Evolutionary conservation across 495 filamentous ascomycete species (phyloP).

Genomic region (Hyphodiscus hymeniophilus): DNA sequence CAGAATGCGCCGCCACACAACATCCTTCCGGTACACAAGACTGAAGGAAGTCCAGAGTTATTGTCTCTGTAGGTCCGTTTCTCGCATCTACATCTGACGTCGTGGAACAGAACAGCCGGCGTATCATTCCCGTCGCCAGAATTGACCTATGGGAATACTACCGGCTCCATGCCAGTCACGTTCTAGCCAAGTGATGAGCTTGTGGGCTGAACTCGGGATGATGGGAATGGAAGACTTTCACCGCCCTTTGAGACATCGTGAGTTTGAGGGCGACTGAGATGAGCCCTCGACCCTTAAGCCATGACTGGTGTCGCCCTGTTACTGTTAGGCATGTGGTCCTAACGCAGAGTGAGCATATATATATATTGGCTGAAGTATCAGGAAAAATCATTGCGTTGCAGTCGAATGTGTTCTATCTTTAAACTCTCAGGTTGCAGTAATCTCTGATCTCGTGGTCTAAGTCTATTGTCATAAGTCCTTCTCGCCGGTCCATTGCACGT

Average conservation of each 20-base stretch:
- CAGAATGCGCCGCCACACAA: neutral
- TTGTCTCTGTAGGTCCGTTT: neutral
- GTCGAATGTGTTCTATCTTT: neutral
- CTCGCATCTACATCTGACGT: neutral
- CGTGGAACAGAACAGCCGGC: neutral
- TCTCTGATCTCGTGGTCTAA: no score
- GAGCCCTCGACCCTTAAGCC: neutral
- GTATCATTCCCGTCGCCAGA: neutral
- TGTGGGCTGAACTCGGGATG: no score
- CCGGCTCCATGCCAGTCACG: neutral
- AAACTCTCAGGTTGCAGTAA: no score
- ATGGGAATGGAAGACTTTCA: neutral
- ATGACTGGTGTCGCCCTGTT: neutral
- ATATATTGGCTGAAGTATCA: neutral
- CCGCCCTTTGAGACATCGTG: neutral
- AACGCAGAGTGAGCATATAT: neutral
- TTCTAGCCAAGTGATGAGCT: neutral
- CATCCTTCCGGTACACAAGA: neutral
- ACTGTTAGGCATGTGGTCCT: neutral
- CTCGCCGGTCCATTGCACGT: no score
- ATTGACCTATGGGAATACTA: conserved; percentile 5
- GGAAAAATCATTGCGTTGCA: neutral
- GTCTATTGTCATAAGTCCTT: no score
- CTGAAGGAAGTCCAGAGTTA: neutral
- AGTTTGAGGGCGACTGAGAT: neutral